A percentile compares a stretch with the other conserved stretches of the same genome.
Evolutionary conservation across 2,329 filamentous ascomycete genomes (phyloP).

Genomic region (Thielaviopsis punctulata): DNA sequence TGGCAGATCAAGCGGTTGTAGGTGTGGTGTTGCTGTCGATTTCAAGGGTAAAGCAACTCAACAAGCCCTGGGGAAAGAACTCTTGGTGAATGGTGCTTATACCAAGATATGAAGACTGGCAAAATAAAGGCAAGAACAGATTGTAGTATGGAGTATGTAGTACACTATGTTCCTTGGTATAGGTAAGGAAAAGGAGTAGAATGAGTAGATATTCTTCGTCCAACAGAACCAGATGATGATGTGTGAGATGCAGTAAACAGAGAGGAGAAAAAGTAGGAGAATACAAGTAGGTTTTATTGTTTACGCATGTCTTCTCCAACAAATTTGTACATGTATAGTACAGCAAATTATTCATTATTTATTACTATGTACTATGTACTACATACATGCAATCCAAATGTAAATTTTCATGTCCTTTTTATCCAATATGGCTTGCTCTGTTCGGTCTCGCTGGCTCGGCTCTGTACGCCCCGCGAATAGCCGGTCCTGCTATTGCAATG

Average conservation of each 20-base stretch:
- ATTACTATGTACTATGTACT: too few species aligned
- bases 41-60: too few species aligned
- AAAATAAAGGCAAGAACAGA: not conserved
- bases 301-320: not conserved
- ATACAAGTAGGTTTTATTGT: not conserved
- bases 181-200: not conserved
- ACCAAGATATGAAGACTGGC: too few species aligned
- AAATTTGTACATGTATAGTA: not conserved
- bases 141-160: too few species aligned
- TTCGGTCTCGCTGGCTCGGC: not conserved
- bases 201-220: not conserved
- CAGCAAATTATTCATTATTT: not conserved
- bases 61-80: too few species aligned
- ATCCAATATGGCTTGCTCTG: not conserved
- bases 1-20: not conserved
- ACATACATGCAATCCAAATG: too few species aligned
- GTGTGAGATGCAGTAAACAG: not conserved
- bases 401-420: too few species aligned
- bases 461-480: conserved; percentile 5
- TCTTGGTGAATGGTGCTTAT: too few species aligned
- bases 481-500: not conserved
- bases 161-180: not conserved
- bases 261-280: not conserved
- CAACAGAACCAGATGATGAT: not conserved
- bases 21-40: not conserved